A percentile compares a stretch with the other conserved stretches of the same genome.
These are phyloP conservation scores for Pseudogymnoascus destructans DNA, from an alignment of 2,329 filamentous ascomycete genomes.

Conservation along the genomic window DNA sequence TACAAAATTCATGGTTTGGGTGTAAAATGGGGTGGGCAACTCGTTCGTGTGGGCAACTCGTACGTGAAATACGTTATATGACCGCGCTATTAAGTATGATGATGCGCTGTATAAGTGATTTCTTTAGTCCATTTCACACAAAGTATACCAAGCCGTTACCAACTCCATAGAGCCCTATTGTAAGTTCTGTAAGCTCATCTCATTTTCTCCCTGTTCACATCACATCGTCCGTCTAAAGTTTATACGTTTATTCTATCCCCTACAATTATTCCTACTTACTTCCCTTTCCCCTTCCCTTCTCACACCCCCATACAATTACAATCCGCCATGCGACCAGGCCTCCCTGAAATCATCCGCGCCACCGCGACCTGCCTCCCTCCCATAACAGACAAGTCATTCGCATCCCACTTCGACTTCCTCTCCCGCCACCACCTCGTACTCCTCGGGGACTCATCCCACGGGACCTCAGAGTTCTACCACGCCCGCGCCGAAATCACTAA, in stretches of 20 bases:
- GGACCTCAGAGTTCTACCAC: constrained; percentile 41
- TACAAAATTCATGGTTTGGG: too few species aligned
- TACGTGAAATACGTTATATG: too few species aligned
- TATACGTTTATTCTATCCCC: neutral
- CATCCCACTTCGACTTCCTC: constrained; percentile 10
- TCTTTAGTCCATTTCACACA: neutral
- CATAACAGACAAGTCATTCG: constrained; percentile 22
- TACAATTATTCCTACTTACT: neutral
- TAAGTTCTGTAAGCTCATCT: neutral
- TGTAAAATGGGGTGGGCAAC: too few species aligned
- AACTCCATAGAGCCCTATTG: neutral
- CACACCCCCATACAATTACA: neutral
- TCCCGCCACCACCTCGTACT: constrained; percentile 26
- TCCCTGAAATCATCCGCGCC: constrained; percentile 27
- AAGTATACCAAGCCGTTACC: neutral
- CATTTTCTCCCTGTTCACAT: neutral
- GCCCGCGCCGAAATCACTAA: constrained; percentile 39
- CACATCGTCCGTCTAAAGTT: neutral
- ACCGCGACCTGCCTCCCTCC: constrained; percentile 28
- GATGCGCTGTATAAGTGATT: neutral
- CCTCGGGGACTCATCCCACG: constrained; percentile 36
- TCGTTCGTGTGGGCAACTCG: too few species aligned
- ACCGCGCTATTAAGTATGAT: neutral
- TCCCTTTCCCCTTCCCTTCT: neutral
- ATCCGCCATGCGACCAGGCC: neutral